These are phyloP conservation scores for Piper betle DNA, from an alignment of 164 flowering plant species.

Conservation along the genomic window DNA sequence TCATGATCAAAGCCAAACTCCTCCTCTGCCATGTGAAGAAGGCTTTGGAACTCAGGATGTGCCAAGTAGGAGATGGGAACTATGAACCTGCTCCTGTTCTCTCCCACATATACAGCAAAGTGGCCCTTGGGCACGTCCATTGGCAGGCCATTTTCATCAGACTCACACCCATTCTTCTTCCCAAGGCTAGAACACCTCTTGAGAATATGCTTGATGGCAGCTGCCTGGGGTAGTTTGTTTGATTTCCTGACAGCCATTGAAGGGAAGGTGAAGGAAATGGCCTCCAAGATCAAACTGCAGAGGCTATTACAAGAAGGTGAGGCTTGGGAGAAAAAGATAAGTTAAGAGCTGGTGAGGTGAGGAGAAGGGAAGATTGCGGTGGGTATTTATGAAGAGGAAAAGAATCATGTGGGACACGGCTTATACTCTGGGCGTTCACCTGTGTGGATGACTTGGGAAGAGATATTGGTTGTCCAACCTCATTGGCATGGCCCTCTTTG, in stretches of 20 bases:
- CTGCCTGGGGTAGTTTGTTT: constrained; percentile 8
- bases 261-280: not conserved
- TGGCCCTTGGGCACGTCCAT: constrained; percentile 18
- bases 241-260: constrained; percentile 9
- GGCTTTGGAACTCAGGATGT: constrained; percentile 13
- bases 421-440: constrained; percentile 32
- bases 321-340: not conserved
- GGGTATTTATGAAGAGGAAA: constrained; percentile 28
- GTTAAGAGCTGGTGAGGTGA: not conserved
- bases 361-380: constrained; percentile 7
- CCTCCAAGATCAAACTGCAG: not conserved
- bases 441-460: constrained; percentile 27
- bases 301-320: not conserved
- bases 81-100: constrained; percentile 11
- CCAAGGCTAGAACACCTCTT: constrained; percentile 15
- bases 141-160: constrained; percentile 22
- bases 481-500: constrained; percentile 23
- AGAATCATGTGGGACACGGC: constrained; percentile 25
- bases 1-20: constrained; percentile 19
- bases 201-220: constrained; percentile 11
- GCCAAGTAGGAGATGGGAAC: constrained; percentile 11
- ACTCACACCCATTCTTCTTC: constrained; percentile 7
- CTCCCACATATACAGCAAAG: constrained; percentile 14
- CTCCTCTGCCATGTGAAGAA: constrained; percentile 10
- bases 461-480: constrained; percentile 25